A percentile compares a stretch with the other conserved stretches of the same genome.
phyloP scores from a whole-genome alignment of 257 asterid species.

The Vinca minor region DNA sequence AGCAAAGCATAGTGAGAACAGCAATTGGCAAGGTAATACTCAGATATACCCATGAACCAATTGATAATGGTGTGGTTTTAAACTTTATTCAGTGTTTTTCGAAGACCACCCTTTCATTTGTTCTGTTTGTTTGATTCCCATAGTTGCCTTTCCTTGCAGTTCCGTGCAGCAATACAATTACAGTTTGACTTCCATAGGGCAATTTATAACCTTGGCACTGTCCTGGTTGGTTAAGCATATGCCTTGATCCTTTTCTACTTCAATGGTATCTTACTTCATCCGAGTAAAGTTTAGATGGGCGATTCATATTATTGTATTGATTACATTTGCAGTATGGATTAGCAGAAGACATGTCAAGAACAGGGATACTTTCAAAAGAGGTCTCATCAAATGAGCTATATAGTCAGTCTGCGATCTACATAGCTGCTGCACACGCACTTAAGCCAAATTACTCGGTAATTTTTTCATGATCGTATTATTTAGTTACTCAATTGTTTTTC shows the following conservation, averaged over 20 bases:
- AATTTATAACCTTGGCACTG: conserved; percentile 98
- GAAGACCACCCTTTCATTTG: background rate
- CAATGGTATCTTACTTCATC: background rate
- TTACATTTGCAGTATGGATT: conserved; percentile 71
- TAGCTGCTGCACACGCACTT: conserved; percentile 97
- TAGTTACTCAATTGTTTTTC: background rate
- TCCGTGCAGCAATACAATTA: conserved; percentile 91
- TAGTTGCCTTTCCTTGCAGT: conserved; percentile 42
- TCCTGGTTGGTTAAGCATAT: conserved; percentile 59
- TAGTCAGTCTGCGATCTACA: conserved; percentile 91
- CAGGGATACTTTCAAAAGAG: conserved; percentile 72
- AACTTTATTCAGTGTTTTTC: background rate
- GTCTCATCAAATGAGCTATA: conserved; percentile 83
- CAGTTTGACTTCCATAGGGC: conserved; percentile 99
- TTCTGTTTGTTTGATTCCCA: conserved; percentile 14
- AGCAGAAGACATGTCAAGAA: conserved; percentile 95
- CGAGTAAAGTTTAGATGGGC: background rate
- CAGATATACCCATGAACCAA: background rate
- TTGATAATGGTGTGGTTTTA: background rate
- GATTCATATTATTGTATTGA: conserved; percentile 21
- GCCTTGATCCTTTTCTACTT: background rate
- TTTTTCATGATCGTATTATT: conserved; percentile 15
- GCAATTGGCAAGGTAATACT: conserved; percentile 81
- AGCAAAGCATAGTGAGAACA: conserved; percentile 78
- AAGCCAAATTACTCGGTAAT: conserved; percentile 88